Base-by-base conservation (phyloP, 192 early-diverging fungal genomes). In the Anaeromyces robustus region DNA sequence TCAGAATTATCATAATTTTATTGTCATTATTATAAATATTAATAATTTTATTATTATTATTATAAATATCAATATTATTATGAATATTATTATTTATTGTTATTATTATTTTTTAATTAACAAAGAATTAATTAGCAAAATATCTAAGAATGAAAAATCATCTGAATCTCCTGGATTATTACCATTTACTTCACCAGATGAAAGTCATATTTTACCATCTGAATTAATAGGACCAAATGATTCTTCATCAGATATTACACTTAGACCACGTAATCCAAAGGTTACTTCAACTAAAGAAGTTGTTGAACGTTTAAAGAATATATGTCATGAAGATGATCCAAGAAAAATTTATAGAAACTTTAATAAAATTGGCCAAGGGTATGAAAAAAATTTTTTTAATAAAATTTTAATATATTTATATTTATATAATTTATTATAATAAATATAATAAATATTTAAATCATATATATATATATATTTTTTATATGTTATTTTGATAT, bases 281-380 rank as follows among this genome's bases (percentile, higher is more conserved):
- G 85, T 88, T 43, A 85, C 87, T 30, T 88, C 92, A 77, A 90
- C 89, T 19, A 91, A 91, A 81, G 94, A 98, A 82, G 91, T 98
- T 13, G 89, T 98, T 78, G 93, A 93, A 32, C 89, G 93, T 9
- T 84, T 97, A 78, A 86, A 92, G 82, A 39, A n/a, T n/a, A 68
- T 68, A n/a, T 68, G 52, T 92, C 93, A 59, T 92, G 88, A 81
- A 30, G 79, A 30, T 34, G 94, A 98, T 86, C 97, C 97, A 52
- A 94, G 91, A 81, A 88, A 88, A 78, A 83, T 95, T n/a, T 97
- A 96, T 84, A 87, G 88, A 80, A 95, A 96, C 82, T 87, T 95
- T 79, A 90, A 93, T 81, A 94, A 96, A 88, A 94, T 97, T 86
- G 95, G 96, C 14, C 94, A 97, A 86, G 96, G 93, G 92, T 92